These are phyloP conservation scores for Auricularia sp. DNA, from an alignment of 768 basidiomycete genomes.

Conservation along the genomic window DNA sequence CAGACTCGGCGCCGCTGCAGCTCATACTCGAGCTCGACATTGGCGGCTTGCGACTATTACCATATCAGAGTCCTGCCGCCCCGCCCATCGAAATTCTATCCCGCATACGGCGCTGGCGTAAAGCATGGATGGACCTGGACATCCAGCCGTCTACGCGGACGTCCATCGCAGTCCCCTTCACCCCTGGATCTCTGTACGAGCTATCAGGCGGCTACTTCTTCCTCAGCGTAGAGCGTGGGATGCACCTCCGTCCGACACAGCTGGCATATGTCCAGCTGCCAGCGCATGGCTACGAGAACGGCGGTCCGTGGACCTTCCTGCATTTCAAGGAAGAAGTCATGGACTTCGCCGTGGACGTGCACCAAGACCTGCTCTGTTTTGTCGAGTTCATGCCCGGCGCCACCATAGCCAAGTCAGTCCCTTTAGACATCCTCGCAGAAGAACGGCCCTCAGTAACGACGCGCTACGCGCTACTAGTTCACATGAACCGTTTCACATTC, in stretches of 20 bases:
- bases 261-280: neutral
- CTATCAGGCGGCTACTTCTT: conserved; percentile 2
- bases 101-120: neutral
- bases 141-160: neutral
- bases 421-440: neutral
- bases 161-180: neutral
- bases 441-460: neutral
- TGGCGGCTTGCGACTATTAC: neutral
- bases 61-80: neutral
- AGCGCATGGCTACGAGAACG: neutral
- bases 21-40: neutral
- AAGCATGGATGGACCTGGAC: neutral
- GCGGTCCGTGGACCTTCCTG: neutral
- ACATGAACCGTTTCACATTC: neutral
- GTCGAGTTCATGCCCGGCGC: neutral
- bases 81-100: neutral
- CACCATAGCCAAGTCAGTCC: neutral
- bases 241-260: neutral
- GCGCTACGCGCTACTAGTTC: neutral
- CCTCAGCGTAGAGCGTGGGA: neutral
- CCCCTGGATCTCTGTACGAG: neutral
- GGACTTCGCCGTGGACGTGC: neutral
- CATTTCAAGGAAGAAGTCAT: neutral
- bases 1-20: neutral
- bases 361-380: neutral